Conservation (phyloP, 2,329 filamentous ascomycete species). For the Domatiomyces catenatus region DNA sequence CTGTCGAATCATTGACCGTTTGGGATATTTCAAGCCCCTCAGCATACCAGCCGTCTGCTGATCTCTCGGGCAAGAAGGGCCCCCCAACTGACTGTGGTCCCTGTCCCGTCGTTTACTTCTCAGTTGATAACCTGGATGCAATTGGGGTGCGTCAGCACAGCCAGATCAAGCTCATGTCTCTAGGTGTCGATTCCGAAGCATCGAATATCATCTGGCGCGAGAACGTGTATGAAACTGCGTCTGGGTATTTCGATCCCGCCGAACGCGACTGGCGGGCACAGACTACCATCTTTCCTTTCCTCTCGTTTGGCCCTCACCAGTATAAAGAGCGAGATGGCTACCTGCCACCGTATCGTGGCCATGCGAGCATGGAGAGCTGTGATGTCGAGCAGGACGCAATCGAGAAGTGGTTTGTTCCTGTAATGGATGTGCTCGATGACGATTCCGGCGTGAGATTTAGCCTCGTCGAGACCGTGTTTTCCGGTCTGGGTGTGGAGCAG, state of each 20-base stretch:
- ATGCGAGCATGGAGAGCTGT: slow-evolving; percentile 23
- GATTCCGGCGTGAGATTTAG: slow-evolving; percentile 22
- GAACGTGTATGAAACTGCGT: slow-evolving; percentile 37
- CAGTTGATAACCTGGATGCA: slow-evolving; percentile 37
- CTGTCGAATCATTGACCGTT: slow-evolving; percentile 42
- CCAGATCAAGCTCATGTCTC: slow-evolving; percentile 34
- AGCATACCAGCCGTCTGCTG: slow-evolving; percentile 35
- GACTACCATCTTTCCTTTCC: slow-evolving; percentile 40
- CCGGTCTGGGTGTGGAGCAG: slow-evolving; percentile 18
- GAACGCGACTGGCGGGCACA: slow-evolving; percentile 30
- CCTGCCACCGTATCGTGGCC: slow-evolving; percentile 32
- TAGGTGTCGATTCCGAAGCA: slow-evolving; percentile 37
- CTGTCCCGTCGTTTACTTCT: slow-evolving; percentile 34
- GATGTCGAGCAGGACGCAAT: slow-evolving; percentile 17
- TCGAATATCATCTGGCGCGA: slow-evolving; percentile 39
- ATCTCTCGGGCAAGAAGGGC: slow-evolving; percentile 28
- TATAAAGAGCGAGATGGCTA: slow-evolving; percentile 30
- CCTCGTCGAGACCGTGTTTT: slow-evolving; percentile 22
- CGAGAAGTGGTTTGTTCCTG: slow-evolving; percentile 23
- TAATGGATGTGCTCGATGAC: slow-evolving; percentile 24
- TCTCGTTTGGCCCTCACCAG: slow-evolving; percentile 36
- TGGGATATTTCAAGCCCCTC: slow-evolving; percentile 43
- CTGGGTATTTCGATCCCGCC: slow-evolving; percentile 29
- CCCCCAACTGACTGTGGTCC: slow-evolving; percentile 26
- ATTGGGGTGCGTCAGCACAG: slow-evolving; percentile 39